phyloP scores from a whole-genome alignment of 148 eudicot species.

The Vaccinium corymbosum region DNA sequence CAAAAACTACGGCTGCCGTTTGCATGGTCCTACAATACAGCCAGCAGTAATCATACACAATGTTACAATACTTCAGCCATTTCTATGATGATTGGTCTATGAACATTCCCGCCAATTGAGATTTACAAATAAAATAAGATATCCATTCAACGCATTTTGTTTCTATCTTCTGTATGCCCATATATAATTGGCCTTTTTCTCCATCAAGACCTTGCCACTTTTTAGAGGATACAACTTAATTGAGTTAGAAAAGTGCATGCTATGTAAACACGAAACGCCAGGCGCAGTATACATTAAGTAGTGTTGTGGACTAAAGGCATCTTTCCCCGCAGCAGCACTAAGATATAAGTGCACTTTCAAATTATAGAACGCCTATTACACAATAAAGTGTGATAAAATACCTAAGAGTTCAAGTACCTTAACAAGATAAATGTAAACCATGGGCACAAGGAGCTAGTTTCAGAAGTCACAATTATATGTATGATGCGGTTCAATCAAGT shows the following conservation, averaged over 20 bases:
- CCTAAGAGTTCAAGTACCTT: neutral
- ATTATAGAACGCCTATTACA: neutral
- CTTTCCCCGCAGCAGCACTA: neutral
- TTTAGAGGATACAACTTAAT: neutral
- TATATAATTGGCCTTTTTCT: neutral
- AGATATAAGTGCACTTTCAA: neutral
- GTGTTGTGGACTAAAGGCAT: neutral
- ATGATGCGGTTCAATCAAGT: neutral
- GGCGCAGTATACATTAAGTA: neutral
- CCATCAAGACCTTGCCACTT: neutral
- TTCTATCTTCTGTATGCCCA: neutral
- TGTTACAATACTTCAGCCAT: neutral
- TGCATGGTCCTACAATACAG: constrained; percentile 72
- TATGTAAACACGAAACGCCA: neutral
- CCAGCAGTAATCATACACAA: neutral
- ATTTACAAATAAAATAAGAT: neutral
- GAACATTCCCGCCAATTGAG: neutral
- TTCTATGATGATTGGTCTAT: neutral
- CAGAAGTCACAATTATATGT: neutral
- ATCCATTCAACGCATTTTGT: neutral
- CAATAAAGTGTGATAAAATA: neutral
- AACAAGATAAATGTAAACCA: neutral
- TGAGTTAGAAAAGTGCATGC: neutral
- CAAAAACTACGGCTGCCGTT: constrained; percentile 90
- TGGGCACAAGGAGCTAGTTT: neutral